Evolutionary conservation across 2,329 filamentous ascomycete species (phyloP).

Genomic region (Diaporthe velutina): DNA sequence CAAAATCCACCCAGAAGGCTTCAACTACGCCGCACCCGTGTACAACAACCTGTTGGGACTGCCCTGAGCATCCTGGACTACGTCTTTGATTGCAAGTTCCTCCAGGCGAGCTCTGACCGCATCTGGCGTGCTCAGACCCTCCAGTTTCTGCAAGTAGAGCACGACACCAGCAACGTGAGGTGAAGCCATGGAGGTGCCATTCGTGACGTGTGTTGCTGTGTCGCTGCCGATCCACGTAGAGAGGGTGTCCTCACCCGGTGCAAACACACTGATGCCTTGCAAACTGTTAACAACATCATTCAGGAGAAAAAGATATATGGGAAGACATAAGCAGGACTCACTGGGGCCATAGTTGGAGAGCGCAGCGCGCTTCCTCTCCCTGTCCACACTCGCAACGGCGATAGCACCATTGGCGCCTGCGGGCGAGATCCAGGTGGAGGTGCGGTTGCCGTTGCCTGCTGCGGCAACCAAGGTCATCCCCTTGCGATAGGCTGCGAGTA

Average conservation of each 20-base stretch:
- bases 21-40: not conserved
- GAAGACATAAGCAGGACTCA: not conserved
- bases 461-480: not conserved
- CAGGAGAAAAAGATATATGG: too few species aligned
- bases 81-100: not conserved
- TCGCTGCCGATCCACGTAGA: conserved; percentile 56
- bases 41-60: conserved; percentile 6
- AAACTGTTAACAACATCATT: not conserved
- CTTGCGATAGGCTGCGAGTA: not conserved
- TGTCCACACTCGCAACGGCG: conserved; percentile 55
- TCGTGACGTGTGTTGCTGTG: conserved; percentile 58
- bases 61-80: not conserved
- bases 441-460: not conserved
- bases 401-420: conserved; percentile 54
- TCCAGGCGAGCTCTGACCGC: conserved; percentile 4
- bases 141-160: conserved; percentile 60
- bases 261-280: conserved; percentile 57
- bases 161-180: conserved; percentile 73
- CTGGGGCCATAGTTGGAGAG: conserved; percentile 61
- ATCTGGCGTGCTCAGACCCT: conserved; percentile 9
- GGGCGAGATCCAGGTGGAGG: conserved; percentile 46
- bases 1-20: not conserved
- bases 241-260: conserved; percentile 56
- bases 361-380: conserved; percentile 48
- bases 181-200: conserved; percentile 73